These are phyloP conservation scores for Spathaspora arborariae DNA, from an alignment of 805 yeast genomes.

Conservation along the genomic window DNA sequence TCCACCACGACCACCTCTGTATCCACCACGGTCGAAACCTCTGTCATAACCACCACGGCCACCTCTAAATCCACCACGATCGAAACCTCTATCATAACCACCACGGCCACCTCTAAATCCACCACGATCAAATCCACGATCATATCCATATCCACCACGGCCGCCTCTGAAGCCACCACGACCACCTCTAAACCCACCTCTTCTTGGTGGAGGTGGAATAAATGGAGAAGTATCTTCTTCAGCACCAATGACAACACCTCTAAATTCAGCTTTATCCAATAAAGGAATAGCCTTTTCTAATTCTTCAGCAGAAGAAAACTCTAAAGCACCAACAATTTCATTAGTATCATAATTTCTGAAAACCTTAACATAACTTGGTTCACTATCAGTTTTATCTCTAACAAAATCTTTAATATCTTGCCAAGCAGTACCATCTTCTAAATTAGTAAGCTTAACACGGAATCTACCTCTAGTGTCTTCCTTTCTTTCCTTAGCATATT, in stretches of 20 bases:
- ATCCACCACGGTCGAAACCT: conserved; percentile 32
- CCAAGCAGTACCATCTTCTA: conserved; percentile 80
- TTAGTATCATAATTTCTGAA: conserved; percentile 46
- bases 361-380: conserved; percentile 58
- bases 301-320: conserved; percentile 64
- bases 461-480: conserved; percentile 67
- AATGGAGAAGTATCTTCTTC: conserved; percentile 74
- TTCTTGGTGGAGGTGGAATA: conserved; percentile 47
- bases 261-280: conserved; percentile 67
- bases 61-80: conserved; percentile 39
- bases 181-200: conserved; percentile 38
- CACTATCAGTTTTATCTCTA: conserved; percentile 63
- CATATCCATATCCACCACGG: conserved; percentile 18
- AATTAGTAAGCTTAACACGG: conserved; percentile 64
- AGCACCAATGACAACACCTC: conserved; percentile 65
- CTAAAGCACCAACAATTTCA: conserved; percentile 49
- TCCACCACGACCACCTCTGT: conserved; percentile 13
- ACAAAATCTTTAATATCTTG: conserved; percentile 89
- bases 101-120: conserved; percentile 36
- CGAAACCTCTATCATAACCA: conserved; percentile 40
- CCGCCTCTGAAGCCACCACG: conserved; percentile 33
- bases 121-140: conserved; percentile 18
- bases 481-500: conserved; percentile 52
- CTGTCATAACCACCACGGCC: conserved; percentile 32
- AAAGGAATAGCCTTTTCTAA: conserved; percentile 70